Evolutionary conservation across 2,329 filamentous ascomycete species (phyloP), one percentile per base, ranked within the genome.

Genomic region (Fusarium austroafricanum): DNA sequence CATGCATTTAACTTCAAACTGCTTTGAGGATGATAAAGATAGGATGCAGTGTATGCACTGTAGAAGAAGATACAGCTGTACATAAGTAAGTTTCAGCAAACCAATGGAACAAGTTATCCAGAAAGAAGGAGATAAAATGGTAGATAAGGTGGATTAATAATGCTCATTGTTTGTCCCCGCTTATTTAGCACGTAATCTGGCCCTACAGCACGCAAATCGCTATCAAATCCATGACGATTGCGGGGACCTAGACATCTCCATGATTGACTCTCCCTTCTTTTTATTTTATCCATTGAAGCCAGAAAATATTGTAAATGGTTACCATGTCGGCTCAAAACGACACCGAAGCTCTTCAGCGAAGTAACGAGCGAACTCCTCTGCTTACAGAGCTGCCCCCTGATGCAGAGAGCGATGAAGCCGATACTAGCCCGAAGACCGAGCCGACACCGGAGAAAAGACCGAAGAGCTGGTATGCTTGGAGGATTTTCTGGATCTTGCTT

Each of bases 401-500:
- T 3, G 4, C 37, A 2, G 35, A 35, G n/a, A 45, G 29, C 20
- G 29, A 35, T 21, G 55, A 40, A 29, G 33, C 26, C 31, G 51
- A 46, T 10, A 38, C 28, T 21, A 28, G 28, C 39, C 40, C 59
- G 29, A 28, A 31, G 15, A 21, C 37, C 10, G 52, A 46, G 40
- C 52, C 52, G 26, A 35, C 35, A 15, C 52, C 35, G 6, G 61
- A 46, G 31, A 52, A 29, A 18, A 46, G 40, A 12, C 20, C 45
- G 12, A 65, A 5, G 6, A 64, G 61, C 5, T 64, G 59, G 59
- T 64, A 65, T 20, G 52, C 60, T 4, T 64, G 61, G 61, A 26
- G 61, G 18, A 47, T 59, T 17, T 59, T 64, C 6, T 64, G 61
- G 61, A 23, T 28, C 2, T 10, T 64, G 6, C 45, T 64, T 6